Conservation (phyloP, 345 rosid species). For the Clausena lansium region DNA sequence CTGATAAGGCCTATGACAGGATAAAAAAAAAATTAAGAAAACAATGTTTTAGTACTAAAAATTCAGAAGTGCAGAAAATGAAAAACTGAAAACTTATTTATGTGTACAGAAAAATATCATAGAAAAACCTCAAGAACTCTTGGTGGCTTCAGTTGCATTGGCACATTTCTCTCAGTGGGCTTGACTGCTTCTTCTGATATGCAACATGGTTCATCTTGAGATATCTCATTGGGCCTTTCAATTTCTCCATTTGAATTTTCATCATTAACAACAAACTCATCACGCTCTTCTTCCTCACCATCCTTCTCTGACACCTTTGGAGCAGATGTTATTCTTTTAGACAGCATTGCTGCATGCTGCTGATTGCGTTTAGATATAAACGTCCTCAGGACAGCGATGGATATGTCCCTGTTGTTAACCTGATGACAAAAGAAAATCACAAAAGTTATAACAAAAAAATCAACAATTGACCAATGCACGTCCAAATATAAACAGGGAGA, state of each 20-base stretch:
- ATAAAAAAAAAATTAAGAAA: constrained; percentile 20
- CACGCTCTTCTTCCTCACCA: constrained; percentile 31
- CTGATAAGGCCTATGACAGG: constrained; percentile 75
- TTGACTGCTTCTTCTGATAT: constrained; percentile 45
- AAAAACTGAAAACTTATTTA: neutral
- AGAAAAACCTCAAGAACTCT: constrained; percentile 83
- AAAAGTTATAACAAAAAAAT: neutral
- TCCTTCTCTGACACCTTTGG: constrained; percentile 39
- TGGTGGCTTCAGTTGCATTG: constrained; percentile 69
- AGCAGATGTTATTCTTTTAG: constrained; percentile 51
- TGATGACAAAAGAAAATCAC: constrained; percentile 24
- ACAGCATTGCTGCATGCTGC: constrained; percentile 59
- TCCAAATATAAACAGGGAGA: neutral
- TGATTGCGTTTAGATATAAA: constrained; percentile 63
- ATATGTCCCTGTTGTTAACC: constrained; percentile 94
- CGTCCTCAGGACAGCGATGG: constrained; percentile 82
- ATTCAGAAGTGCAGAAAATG: neutral
- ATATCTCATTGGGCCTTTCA: constrained; percentile 36
- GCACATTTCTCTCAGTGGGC: constrained; percentile 41
- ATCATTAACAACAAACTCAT: constrained; percentile 22
- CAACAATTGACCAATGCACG: neutral
- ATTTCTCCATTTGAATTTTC: constrained; percentile 44
- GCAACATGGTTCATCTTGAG: constrained; percentile 40
- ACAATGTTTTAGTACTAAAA: constrained; percentile 1
- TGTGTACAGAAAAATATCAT: constrained; percentile 13